Base-by-base conservation (phyloP, 2,329 filamentous ascomycete genomes). In the Venturia aucupariae region DNA sequence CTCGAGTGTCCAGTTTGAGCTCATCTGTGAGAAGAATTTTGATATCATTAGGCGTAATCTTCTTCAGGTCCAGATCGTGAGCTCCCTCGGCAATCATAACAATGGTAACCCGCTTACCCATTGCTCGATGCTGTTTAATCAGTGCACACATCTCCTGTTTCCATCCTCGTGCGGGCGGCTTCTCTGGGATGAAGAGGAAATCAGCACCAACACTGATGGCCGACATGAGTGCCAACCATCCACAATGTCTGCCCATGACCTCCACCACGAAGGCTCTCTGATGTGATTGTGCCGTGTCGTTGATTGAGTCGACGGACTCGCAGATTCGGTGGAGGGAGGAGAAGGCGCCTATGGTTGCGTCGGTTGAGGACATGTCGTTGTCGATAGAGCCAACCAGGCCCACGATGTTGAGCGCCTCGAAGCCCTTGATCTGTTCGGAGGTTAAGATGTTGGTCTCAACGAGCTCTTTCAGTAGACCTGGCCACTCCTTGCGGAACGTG, bases 201-300 rank as follows among this genome's bases (percentile, higher is more conserved):
- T 99, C 94, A 19, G 94, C 92, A 61, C 93, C 94, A 0, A 91
- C 96, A 65, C 90, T 92, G 27, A 99, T 92, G 71, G 92, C 93
- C 17, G 93, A 89, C 88, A 97, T 97, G 67, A 99, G 83, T 48
- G 94, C 94, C 67, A 99, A 82, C 94, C 94, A 99, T 67, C 94
- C 94, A 75, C 94, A 99, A 78, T 99, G 93, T 66, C 94, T 85
- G 61, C 94, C 94, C 94, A 99, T 99, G 71, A 99, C 94, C 76
- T 97, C 94, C 67, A 99, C 90, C 65, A 99, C 92, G 76, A 99
- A 99, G 46, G 94, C 94, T 70, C 94, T 84, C 68, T 96, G 95
- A 77, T 99, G 94, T 35, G 92, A 97, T 44, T 87, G 88, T 62
- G 93, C 93, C 0, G 94, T 97, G 24, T 93, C 92, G 77, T 99